Evolutionary conservation across 768 basidiomycete genomes (phyloP), one percentile per base, ranked within the genome.

Genomic region (Lactarius evosmus): DNA sequence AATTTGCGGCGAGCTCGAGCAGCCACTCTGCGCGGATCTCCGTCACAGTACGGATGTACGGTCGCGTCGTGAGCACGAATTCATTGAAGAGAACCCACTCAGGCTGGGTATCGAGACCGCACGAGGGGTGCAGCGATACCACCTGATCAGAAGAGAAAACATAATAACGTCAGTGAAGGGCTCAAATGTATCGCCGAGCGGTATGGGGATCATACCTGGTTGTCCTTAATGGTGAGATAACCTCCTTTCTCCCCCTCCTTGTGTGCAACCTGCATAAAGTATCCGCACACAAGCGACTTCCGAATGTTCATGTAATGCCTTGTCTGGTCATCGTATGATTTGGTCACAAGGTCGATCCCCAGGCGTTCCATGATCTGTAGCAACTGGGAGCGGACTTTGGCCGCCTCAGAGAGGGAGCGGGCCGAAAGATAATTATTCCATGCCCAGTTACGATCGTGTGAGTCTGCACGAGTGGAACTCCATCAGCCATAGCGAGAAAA

Each of bases 201-300:
- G 33, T 22, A 29, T 6, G 5, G 6, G 4, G 7, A 17, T 72
- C 82, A n/a, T 66, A 85, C 91, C 79, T 97, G 95, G 69, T 95
- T 90, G 74, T 99, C 95, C 77, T 98, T 98, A 63, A 97, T 87
- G 0, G 95, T 99, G 66, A 88, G 66, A 72, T 99, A 98, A 59
- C 81, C 83, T 3, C 87, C 84, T 75, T 92, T 95, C 73, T 93
- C 91, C 3, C 93, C 91, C 72, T 95, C 94, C 74, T 92, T 91
- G 75, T 97, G 94, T 7, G 95, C 97, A 14, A 93, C 85, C 73
- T 98, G 96, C 95, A 97, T 98, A 78, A 98, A 99, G 82, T 91
- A 99, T 2, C 95, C 97, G 69, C 88, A 90, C 6, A 91, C 89
- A 27, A 98, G 79, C 0, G 89, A 89, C 74, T 87, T 87, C 29